A percentile compares a stretch with the other conserved stretches of the same genome.
These are phyloP conservation scores for Verticillium isaacii DNA, from an alignment of 2,329 filamentous ascomycete species.

Conservation along the genomic window DNA sequence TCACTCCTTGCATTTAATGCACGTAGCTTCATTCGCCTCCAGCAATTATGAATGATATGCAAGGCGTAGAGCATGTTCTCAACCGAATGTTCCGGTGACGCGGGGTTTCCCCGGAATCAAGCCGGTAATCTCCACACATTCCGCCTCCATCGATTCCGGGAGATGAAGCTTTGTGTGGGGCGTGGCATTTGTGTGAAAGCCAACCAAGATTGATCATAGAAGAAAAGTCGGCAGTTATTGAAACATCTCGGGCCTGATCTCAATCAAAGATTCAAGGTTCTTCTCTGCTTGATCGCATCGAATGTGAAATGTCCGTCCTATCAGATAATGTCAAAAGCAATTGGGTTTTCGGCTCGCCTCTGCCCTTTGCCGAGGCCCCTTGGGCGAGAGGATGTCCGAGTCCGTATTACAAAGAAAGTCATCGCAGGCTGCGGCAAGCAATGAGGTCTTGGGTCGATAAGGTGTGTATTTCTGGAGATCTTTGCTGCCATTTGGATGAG, in stretches of 20 bases:
- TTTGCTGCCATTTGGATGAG: background rate
- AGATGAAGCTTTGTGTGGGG: background rate
- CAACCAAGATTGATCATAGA: background rate
- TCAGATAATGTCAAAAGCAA: constrained; percentile 1
- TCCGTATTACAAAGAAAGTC: constrained; percentile 10
- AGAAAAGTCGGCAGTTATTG: background rate
- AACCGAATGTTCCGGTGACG: background rate
- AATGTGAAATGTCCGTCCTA: constrained; percentile 4
- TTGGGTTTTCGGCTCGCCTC: constrained; percentile 8
- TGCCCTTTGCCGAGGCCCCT: constrained; percentile 8
- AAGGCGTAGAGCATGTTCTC: background rate
- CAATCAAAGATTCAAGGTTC: background rate
- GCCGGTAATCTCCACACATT: background rate
- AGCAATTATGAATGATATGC: background rate
- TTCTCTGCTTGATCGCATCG: background rate
- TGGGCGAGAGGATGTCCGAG: constrained; percentile 10
- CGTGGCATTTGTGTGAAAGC: background rate
- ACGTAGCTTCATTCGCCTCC: background rate
- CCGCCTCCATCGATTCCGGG: background rate
- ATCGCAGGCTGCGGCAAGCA: constrained; percentile 8
- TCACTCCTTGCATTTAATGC: background rate
- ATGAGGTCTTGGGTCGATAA: constrained; percentile 12
- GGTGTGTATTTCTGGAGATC: background rate
- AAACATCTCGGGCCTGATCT: background rate
- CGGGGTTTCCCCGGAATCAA: background rate